phyloP scores from a whole-genome alignment of 345 rosid species.

The Syzygium grande region DNA sequence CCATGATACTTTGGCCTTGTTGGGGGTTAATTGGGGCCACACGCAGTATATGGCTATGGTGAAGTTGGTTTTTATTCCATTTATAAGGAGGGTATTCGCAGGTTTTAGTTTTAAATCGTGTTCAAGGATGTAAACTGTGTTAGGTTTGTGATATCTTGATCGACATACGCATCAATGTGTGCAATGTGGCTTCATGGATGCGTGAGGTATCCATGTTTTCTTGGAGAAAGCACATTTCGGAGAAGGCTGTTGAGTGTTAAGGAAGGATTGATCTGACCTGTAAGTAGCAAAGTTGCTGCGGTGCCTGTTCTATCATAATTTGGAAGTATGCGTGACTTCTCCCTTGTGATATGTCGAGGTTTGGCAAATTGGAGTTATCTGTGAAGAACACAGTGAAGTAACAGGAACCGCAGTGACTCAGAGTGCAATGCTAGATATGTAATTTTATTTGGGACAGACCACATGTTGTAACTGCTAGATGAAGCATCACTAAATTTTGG shows the following conservation, averaged over 20 bases:
- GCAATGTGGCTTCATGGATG: neutral
- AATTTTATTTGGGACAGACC: neutral
- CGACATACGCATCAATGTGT: accelerated
- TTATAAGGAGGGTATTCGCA: neutral
- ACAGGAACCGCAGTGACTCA: neutral
- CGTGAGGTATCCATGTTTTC: neutral
- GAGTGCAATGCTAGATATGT: neutral
- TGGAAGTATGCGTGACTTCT: neutral
- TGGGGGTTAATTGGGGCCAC: neutral
- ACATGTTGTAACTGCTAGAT: neutral
- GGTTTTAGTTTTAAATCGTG: neutral
- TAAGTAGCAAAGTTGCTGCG: neutral
- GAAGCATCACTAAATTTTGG: neutral
- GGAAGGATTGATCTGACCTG: neutral
- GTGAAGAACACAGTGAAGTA: neutral
- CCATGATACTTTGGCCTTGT: neutral
- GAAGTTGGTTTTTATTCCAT: neutral
- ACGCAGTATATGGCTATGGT: neutral
- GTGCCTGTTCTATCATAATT: neutral
- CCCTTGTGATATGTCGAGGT: neutral
- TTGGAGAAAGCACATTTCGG: neutral
- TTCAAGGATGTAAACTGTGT: neutral
- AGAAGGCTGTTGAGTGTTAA: neutral
- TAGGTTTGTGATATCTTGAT: neutral
- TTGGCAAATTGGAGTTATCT: neutral